phyloP scores from a whole-genome alignment of 257 asterid genomes.

The Voacanga thouarsii region DNA sequence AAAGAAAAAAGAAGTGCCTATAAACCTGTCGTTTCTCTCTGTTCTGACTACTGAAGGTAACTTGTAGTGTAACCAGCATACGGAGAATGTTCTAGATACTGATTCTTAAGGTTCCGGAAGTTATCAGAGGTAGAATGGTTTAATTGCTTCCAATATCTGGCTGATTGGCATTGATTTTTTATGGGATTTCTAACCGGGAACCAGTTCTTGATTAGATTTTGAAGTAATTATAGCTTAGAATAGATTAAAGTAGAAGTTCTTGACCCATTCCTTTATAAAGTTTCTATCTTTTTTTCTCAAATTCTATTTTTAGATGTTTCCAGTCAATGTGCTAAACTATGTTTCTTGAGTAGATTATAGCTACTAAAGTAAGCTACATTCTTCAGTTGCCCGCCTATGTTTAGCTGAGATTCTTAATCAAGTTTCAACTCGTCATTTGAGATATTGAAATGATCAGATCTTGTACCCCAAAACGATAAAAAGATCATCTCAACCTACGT shows the following conservation, averaged over 20 bases:
- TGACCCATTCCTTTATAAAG: background rate
- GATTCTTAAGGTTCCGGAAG: background rate
- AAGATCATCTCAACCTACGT: background rate
- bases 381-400: background rate
- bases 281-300: background rate
- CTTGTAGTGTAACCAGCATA: background rate
- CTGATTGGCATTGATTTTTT: background rate
- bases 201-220: background rate
- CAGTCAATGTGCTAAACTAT: background rate
- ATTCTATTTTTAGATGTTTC: background rate
- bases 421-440: background rate
- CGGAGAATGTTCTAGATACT: no score
- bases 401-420: background rate
- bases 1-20: background rate
- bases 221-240: background rate
- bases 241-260: background rate
- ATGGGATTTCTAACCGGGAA: no score
- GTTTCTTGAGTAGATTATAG: slow-evolving; percentile 3
- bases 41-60: background rate
- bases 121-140: background rate
- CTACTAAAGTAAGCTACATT: background rate
- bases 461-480: background rate
- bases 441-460: background rate
- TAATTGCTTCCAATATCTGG: background rate
- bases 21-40: background rate